These are phyloP conservation scores for Musa acuminata DNA, from an alignment of 176 grass and related monocot genomes.

Conservation along the genomic window DNA sequence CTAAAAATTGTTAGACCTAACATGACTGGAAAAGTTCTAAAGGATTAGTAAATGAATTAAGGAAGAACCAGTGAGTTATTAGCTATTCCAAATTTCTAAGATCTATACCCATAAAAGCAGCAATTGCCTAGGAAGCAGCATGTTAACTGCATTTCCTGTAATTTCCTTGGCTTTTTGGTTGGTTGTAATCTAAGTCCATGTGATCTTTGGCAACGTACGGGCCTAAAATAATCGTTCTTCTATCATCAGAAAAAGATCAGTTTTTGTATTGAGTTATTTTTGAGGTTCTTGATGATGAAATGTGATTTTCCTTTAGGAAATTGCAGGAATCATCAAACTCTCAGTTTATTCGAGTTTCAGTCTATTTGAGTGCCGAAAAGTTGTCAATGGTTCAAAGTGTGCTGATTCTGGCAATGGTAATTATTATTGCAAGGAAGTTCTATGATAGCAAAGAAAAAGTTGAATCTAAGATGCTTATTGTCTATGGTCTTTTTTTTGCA, in stretches of 20 bases:
- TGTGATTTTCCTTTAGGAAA: conserved; percentile 42
- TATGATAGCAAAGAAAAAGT: neutral
- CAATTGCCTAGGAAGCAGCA: neutral
- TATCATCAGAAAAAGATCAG: too few species aligned
- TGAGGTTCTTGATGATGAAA: neutral
- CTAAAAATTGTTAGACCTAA: too few species aligned
- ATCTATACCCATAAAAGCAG: too few species aligned
- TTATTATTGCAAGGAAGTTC: conserved; percentile 16
- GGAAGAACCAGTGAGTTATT: too few species aligned
- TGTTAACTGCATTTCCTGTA: too few species aligned
- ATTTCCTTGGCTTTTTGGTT: neutral
- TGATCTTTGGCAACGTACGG: neutral
- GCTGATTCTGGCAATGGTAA: conserved; percentile 83
- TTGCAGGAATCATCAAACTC: conserved; percentile 98
- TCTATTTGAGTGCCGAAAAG: conserved; percentile 88
- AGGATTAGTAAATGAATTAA: too few species aligned
- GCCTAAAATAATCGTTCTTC: neutral
- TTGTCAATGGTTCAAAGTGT: conserved; percentile 92
- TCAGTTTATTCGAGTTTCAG: conserved; percentile 99
- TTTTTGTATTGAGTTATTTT: neutral
- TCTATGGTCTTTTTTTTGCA: neutral
- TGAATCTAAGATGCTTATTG: too few species aligned
- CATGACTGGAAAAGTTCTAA: too few species aligned
- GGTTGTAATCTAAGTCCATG: neutral
- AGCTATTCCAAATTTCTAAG: too few species aligned